phyloP scores from a whole-genome alignment of 139 green algal species.

The Trebouxia sp. region DNA sequence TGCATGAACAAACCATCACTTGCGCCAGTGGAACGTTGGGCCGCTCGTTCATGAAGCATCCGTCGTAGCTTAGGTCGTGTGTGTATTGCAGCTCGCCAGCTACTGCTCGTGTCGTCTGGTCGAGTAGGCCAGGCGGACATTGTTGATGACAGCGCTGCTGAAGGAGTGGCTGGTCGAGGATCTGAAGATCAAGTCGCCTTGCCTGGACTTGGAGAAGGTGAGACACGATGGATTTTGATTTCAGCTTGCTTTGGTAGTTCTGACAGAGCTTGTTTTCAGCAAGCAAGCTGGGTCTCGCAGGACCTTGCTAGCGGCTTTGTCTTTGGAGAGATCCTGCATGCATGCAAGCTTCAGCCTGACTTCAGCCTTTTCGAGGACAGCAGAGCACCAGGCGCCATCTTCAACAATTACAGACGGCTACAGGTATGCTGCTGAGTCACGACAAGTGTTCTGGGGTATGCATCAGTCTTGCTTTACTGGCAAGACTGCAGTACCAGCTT shows the following conservation, averaged over 20 bases:
- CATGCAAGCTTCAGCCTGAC: slow-evolving; percentile 71
- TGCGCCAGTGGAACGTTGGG: no score
- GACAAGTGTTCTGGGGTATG: no score
- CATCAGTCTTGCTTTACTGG: no score
- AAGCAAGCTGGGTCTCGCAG: slow-evolving; percentile 36
- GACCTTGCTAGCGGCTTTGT: slow-evolving; percentile 70
- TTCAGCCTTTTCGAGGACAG: slow-evolving; percentile 59
- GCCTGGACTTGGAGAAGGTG: neutral
- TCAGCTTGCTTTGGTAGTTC: no score
- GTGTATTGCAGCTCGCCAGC: no score
- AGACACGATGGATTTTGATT: no score
- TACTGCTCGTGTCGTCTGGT: no score
- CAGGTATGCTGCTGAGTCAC: no score
- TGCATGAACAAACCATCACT: no score
- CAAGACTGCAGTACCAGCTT: neutral
- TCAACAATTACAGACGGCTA: slow-evolving; percentile 76
- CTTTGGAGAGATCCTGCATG: slow-evolving; percentile 62
- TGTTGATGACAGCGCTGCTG: neutral
- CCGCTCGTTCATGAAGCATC: no score
- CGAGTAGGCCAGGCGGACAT: no score
- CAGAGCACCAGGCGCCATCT: slow-evolving; percentile 59
- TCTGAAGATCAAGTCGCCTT: neutral
- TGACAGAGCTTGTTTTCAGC: neutral
- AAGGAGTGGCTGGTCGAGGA: slow-evolving; percentile 16
- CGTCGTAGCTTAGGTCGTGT: no score